Evolutionary conservation across 495 filamentous ascomycete genomes (phyloP).

Genomic region (Annulohypoxylon stygium): DNA sequence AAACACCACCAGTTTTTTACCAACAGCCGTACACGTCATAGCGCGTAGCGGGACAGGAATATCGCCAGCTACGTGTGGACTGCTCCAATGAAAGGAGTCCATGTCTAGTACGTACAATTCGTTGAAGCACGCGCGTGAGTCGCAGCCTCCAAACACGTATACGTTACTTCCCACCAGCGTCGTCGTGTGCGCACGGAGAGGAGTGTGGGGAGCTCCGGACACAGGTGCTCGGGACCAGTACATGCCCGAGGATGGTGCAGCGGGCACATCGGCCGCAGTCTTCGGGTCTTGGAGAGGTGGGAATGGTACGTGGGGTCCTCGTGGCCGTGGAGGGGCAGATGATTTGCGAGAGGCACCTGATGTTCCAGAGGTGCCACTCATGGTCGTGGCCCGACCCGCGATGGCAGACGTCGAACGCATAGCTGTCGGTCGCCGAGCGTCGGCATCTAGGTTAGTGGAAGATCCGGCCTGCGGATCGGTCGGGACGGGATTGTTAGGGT

Average conservation of each 20-base stretch:
- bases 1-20: constrained; percentile 75
- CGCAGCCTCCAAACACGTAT: constrained; percentile 76
- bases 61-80: constrained; percentile 70
- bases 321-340: constrained; percentile 49
- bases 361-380: constrained; percentile 31
- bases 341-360: constrained; percentile 46
- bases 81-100: constrained; percentile 73
- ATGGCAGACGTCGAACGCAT: constrained; percentile 68
- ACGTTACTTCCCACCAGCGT: constrained; percentile 72
- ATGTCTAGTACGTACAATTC: constrained; percentile 74
- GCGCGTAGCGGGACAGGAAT: constrained; percentile 71
- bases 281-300: constrained; percentile 69
- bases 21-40: constrained; percentile 75
- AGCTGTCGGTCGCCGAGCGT: constrained; percentile 51
- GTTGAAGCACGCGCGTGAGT: constrained; percentile 73
- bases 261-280: constrained; percentile 68
- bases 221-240: constrained; percentile 73
- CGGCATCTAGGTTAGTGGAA: constrained; percentile 52
- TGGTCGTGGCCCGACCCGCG: constrained; percentile 54
- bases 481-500: constrained; percentile 26
- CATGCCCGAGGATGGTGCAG: constrained; percentile 75
- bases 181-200: constrained; percentile 72
- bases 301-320: constrained; percentile 58
- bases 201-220: constrained; percentile 68
- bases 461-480: constrained; percentile 60